These are phyloP conservation scores for Dictyostelium intermedium DNA, from an alignment of 78 protist genomes.

Conservation along the genomic window DNA sequence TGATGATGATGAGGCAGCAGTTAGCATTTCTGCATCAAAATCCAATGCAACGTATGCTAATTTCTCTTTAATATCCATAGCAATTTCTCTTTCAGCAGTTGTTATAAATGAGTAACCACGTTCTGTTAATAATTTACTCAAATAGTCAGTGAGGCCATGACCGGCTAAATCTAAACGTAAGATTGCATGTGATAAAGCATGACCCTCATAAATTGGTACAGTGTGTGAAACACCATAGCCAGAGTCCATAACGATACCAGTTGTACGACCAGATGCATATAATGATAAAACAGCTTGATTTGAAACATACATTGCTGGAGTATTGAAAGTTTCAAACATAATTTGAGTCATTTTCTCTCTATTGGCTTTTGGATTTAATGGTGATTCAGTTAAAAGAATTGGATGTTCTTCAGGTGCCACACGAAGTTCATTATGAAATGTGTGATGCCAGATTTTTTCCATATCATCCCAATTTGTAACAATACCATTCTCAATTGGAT, in stretches of 20 bases:
- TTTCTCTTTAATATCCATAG: background rate
- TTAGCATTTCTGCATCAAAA: background rate
- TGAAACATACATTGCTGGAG: constrained; percentile 81
- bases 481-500: constrained; percentile 79
- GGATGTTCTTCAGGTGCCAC: constrained; percentile 85
- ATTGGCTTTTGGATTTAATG: constrained; percentile 79
- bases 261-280: constrained; percentile 93
- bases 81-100: background rate
- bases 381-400: constrained; percentile 94
- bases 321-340: constrained; percentile 95
- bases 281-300: constrained; percentile 84
- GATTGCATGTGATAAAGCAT: background rate
- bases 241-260: constrained; percentile 92
- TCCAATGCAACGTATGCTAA: background rate
- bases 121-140: background rate
- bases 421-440: constrained; percentile 50
- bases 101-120: background rate
- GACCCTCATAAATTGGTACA: background rate
- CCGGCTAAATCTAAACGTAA: background rate
- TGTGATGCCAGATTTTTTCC: constrained; percentile 39
- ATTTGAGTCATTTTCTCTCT: constrained; percentile 94
- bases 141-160: background rate
- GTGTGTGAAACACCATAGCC: constrained; percentile 86
- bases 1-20: background rate
- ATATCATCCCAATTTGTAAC: constrained; percentile 47